Evolutionary conservation across 2,329 filamentous ascomycete species (phyloP).

Genomic region (Trichoderma sp.): DNA sequence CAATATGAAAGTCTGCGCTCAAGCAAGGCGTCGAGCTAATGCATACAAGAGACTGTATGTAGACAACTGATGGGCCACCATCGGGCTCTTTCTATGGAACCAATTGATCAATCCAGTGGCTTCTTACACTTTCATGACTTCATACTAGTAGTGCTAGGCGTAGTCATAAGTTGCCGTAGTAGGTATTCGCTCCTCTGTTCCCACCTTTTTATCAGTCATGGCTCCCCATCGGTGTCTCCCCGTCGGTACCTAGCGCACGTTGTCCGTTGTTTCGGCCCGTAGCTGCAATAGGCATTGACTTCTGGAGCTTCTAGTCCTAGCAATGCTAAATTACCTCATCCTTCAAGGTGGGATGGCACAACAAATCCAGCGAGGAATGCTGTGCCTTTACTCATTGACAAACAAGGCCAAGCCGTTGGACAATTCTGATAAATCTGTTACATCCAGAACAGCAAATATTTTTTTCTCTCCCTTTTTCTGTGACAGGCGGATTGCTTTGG

Average conservation of each 20-base stretch:
- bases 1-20: not conserved
- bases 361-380: not conserved
- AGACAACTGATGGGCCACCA: not conserved
- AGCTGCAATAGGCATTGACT: slow-evolving; percentile 7
- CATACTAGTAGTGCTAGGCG: not conserved
- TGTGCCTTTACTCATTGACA: not conserved
- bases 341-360: not conserved
- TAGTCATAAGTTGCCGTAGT: not conserved
- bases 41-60: not conserved
- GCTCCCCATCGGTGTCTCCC: not conserved
- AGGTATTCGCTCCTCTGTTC: not conserved
- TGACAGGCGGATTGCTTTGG: not conserved
- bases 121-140: not conserved
- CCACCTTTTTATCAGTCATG: not conserved
- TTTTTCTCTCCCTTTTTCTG: not conserved
- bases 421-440: not conserved
- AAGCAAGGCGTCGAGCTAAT: not conserved
- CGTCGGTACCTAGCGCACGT: not conserved
- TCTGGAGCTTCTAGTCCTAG: not conserved
- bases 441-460: not conserved
- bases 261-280: slow-evolving; percentile 17
- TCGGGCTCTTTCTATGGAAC: not conserved
- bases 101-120: not conserved
- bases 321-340: slow-evolving; percentile 17
- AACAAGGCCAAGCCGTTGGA: not conserved